Conservation (phyloP, 768 basidiomycete species). For the Thelephora aurantiotincta region DNA sequence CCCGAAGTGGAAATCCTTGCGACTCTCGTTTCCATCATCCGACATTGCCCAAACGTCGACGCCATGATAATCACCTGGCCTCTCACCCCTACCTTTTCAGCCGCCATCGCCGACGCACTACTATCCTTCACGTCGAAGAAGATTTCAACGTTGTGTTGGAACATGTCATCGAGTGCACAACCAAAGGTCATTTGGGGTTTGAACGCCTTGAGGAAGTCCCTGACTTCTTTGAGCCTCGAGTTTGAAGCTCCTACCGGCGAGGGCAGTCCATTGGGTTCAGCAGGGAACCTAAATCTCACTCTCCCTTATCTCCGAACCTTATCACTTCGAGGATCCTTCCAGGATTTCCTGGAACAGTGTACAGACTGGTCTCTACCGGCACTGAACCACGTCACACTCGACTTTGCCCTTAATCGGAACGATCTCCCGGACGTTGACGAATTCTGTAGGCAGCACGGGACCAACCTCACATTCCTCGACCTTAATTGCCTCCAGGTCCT, state of each 20-base stretch:
- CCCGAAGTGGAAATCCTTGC: constrained; percentile 36
- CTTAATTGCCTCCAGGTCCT: constrained; percentile 41
- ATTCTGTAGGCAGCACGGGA: constrained; percentile 49
- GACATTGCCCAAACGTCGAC: constrained; percentile 58
- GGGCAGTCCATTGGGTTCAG: constrained; percentile 40
- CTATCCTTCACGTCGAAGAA: constrained; percentile 32
- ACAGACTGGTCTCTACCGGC: constrained; percentile 50
- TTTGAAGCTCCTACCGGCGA: constrained; percentile 27
- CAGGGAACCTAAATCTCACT: constrained; percentile 36
- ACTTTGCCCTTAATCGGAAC: constrained; percentile 28
- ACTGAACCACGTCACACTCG: constrained; percentile 42
- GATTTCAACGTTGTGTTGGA: constrained; percentile 49
- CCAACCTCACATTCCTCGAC: constrained; percentile 47
- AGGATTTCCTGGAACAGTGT: constrained; percentile 58
- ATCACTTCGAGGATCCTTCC: constrained; percentile 41
- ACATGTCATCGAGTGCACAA: constrained; percentile 37
- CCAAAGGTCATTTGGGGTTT: constrained; percentile 64
- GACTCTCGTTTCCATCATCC: constrained; percentile 42
- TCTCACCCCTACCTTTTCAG: constrained; percentile 36
- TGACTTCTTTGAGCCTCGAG: constrained; percentile 44
- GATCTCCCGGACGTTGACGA: constrained; percentile 44
- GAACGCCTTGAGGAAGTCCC: constrained; percentile 34
- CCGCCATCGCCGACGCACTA: constrained; percentile 50
- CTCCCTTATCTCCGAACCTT: constrained; percentile 49
- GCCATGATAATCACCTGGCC: constrained; percentile 61